Base-by-base conservation (phyloP, 176 grass and related monocot genomes). In the Eleusine coracana region DNA sequence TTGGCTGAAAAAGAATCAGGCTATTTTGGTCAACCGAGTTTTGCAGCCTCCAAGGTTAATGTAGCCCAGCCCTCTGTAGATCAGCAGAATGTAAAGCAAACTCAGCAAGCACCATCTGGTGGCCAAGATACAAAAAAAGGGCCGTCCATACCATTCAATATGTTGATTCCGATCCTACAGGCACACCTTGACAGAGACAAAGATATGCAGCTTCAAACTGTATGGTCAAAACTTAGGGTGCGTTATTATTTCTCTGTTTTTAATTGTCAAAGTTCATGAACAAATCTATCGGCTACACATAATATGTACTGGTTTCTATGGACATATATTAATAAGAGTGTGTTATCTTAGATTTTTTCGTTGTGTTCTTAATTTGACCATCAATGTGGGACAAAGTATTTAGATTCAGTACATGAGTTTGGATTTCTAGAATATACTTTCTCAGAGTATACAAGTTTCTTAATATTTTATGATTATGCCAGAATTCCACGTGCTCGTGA, bases 111-210 rank as follows among this genome's bases (percentile, higher is more conserved):
- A 71, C 65, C 78, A 86, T 50, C 79, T 84, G 80, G 87, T 87
- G 83, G 68, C 52, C 85, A 88, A 36, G 84, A 86, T 83, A 71
- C 83, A 82, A 95, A 68, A 80, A 82, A 66, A 76, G 75, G 63
- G 14, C 89, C 96, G 9, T 90, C 93, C 28, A 99, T 99, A 88
- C 93, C 96, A 68, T 99, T 99, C 79, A 92, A 99, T 67, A 83
- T 99, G 96, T 81, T 99, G 55, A 99, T 99, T 89, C 96, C 93
- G 25, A 90, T 96, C 49, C 84, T 99, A 87, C 88, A 90, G 51
- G 93, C 89, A 41, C 96, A 96, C 74, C 91, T 99, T 74, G 93
- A 99, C 61, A 99, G 94, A 86, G 96, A 99, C 73, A 93, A 92
- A 89, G 91, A 92, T 59, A 99, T 96, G 96, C 96, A 99, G 70